Evolutionary conservation across 257 asterid species (phyloP), one percentile per base, ranked within the genome.

Genomic region (Cordia subcordata): DNA sequence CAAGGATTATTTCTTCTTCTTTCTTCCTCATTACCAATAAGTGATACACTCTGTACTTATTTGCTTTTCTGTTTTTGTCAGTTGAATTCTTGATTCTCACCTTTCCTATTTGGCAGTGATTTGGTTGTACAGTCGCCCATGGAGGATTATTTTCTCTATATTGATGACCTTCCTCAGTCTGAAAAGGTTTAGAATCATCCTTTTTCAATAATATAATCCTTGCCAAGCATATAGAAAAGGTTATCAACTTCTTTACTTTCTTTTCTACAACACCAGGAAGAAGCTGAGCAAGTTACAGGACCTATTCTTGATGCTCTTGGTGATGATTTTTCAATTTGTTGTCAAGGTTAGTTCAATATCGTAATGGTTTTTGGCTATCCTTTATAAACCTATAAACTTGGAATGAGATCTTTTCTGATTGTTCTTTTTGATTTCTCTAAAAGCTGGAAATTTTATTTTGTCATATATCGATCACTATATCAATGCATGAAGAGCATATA

Each of bases 261-360:
- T 63, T 50, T 62, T 35, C 68, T 59, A 22, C 50, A 38, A 54
- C 60, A 53, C 67, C 83, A 88, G 99, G 65, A 77, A 75, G 79
- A 81, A 67, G 97, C 88, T 68, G 94, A 84, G 72, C 81, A 63
- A 67, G 69, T 75, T 45, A 78, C 94, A 61, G 68, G 71, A 71
- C 73, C 87, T 60, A 58, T 88, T 64, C 84, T 88, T 14, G 91
- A 92, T 77, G 95, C 99, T 80, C 97, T 88, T 76, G 99, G 95
- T 20, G 91, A 82, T 14, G 96, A 82, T 71, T 88, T 86, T 62
- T 82, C 99, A n/a, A 61, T 70, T 72, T 80, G 88, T 58, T 92
- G 99, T 70, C 67, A 92, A 82, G 99, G 98, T 92, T 15, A 10
- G 44, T 15, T 57, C 22, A 35, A 58, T 40, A 49, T 35, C 13